These are phyloP conservation scores for Didymella pomorum DNA, from an alignment of 2,329 filamentous ascomycete genomes.

Conservation along the genomic window DNA sequence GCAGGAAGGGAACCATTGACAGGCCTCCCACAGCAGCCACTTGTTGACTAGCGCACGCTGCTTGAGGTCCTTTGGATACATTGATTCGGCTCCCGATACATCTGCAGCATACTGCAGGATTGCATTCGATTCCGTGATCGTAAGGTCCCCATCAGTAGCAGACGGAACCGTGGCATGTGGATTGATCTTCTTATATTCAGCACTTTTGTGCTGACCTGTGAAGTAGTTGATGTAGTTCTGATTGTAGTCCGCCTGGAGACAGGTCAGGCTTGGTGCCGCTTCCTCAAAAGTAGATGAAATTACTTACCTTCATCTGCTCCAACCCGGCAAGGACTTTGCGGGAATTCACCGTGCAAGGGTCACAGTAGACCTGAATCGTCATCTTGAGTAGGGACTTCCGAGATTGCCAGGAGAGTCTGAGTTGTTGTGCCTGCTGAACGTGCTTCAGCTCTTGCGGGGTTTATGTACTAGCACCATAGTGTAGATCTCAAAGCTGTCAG, in stretches of 20 bases:
- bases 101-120: slow-evolving; percentile 55
- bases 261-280: neutral
- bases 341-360: slow-evolving; percentile 55
- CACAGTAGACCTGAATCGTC: slow-evolving; percentile 32
- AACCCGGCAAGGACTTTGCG: slow-evolving; percentile 54
- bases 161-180: slow-evolving; percentile 52
- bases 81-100: slow-evolving; percentile 32
- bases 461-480: slow-evolving; percentile 7
- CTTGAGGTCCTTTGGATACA: slow-evolving; percentile 53
- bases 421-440: neutral
- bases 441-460: slow-evolving; percentile 16
- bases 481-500: slow-evolving; percentile 1
- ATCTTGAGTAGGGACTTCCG: slow-evolving; percentile 5
- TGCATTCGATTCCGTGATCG: slow-evolving; percentile 54
- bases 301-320: slow-evolving; percentile 41
- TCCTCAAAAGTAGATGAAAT: neutral
- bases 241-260: slow-evolving; percentile 40
- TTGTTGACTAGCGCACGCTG: slow-evolving; percentile 51
- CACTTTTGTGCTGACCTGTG: slow-evolving; percentile 51
- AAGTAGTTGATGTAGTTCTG: slow-evolving; percentile 53
- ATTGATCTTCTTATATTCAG: slow-evolving; percentile 49
- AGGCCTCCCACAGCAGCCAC: slow-evolving; percentile 56
- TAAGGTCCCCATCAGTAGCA: slow-evolving; percentile 50
- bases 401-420: no score
- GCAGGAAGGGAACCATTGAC: slow-evolving; percentile 52